Evolutionary conservation across 192 early-diverging fungal species (phyloP).

Genomic region (Gonapodya prolifera): DNA sequence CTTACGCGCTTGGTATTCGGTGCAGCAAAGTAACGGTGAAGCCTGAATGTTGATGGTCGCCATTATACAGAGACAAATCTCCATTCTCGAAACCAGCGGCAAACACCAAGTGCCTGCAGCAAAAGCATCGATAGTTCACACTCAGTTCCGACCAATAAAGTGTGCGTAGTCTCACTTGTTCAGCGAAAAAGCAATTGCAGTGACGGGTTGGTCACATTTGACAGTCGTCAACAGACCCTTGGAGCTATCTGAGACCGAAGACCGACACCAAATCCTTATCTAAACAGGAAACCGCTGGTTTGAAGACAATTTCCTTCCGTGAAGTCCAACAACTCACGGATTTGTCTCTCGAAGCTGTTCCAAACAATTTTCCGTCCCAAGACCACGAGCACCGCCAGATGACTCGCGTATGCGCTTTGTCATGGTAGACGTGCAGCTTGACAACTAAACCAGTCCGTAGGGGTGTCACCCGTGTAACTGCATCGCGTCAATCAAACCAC

Average conservation of each 20-base stretch:
- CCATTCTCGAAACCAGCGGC: no score
- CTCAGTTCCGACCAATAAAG: no score
- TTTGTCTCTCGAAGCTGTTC: constrained; percentile 87
- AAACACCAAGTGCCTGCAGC: no score
- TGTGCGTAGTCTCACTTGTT: no score
- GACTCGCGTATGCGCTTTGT: constrained; percentile 82
- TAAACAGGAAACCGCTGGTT: constrained; percentile 8
- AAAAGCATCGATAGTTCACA: no score
- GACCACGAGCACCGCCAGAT: constrained; percentile 85
- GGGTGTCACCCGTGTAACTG: neutral
- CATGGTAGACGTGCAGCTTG: constrained; percentile 30
- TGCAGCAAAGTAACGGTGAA: no score
- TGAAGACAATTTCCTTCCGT: neutral
- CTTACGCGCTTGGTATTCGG: no score
- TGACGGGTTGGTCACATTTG: constrained; percentile 68
- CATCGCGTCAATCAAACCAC: neutral
- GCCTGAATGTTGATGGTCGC: no score
- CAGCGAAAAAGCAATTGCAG: constrained; percentile 72
- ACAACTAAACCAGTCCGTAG: constrained; percentile 12
- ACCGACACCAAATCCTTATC: constrained; percentile 59
- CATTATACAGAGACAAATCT: no score
- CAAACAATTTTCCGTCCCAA: constrained; percentile 65
- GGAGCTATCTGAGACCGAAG: neutral
- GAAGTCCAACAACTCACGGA: constrained; percentile 29
- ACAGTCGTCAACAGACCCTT: constrained; percentile 44